A percentile compares a stretch with the other conserved stretches of the same genome.
Evolutionary conservation across 495 filamentous ascomycete species (phyloP).

Genomic region (Schizothecium vesticola): DNA sequence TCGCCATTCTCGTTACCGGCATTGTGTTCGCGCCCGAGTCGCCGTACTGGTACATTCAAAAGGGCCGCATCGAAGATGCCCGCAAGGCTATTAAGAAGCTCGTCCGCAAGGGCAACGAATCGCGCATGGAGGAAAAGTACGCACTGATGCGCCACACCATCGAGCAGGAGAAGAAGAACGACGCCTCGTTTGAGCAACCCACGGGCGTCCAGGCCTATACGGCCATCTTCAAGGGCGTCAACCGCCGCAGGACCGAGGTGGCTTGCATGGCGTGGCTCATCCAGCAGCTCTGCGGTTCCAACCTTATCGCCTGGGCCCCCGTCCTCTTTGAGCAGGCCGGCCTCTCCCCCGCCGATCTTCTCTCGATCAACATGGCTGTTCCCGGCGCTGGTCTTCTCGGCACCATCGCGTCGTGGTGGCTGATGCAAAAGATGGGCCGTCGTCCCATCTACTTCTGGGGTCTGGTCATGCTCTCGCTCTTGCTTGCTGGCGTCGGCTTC

Average conservation of each 20-base stretch:
- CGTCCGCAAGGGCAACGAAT: conserved; percentile 40
- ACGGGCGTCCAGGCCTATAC: conserved; percentile 36
- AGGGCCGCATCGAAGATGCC: conserved; percentile 45
- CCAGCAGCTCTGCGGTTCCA: conserved; percentile 64
- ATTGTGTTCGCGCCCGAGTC: conserved; percentile 65
- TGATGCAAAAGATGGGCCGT: conserved; percentile 46
- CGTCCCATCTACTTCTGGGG: conserved; percentile 51
- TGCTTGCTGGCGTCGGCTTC: conserved; percentile 32
- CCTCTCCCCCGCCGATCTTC: conserved; percentile 43
- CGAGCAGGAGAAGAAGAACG: conserved; percentile 49
- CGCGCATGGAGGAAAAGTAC: conserved; percentile 55
- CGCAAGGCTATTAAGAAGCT: conserved; percentile 49
- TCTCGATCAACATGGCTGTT: conserved; percentile 41
- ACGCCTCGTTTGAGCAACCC: conserved; percentile 39
- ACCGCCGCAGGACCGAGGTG: conserved; percentile 65
- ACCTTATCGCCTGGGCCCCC: conserved; percentile 63
- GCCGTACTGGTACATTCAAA: conserved; percentile 71
- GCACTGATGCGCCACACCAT: conserved; percentile 66
- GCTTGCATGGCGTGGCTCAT: conserved; percentile 64
- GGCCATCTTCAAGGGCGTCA: conserved; percentile 62
- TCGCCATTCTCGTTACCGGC: conserved; percentile 54
- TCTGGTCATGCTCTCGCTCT: conserved; percentile 34
- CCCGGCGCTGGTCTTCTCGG: conserved; percentile 47
- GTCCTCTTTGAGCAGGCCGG: conserved; percentile 69
- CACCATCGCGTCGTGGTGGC: conserved; percentile 47